Evolutionary conservation across 176 grass and related monocot genomes (phyloP), one percentile per base, ranked within the genome.

Genomic region (Cymbopogon citratus): DNA sequence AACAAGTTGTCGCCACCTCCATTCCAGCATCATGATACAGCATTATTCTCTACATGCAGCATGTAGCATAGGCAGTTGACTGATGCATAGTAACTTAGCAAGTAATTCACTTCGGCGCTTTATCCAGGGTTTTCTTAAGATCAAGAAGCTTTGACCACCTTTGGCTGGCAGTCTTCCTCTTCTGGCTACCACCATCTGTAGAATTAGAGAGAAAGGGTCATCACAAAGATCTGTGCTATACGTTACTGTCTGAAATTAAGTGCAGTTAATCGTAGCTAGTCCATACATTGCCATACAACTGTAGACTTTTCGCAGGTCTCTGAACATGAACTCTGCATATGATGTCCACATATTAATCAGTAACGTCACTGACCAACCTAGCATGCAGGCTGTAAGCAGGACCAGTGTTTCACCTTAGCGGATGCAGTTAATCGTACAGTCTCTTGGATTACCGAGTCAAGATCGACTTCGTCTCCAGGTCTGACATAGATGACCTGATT

Each of bases 401-500:
- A 25, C 39, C 38, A 10, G 18, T 36, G 21, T 40, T 35, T 73
- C 24, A 97, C 94, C 91, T 94, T 91, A 36, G 87, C 66, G 21
- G 91, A 92, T 13, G 89, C 87, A 16, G 89, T 76, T 23, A 97
- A 65, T 28, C 85, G 62, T 84, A 97, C 85, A 0, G 85, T 97
- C 34, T 97, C 94, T 66, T 94, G 82, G 87, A 97, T 85, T 81
- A 93, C 51, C 1, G 91, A 90, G 73, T 97, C 89, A 39, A 97
- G 83, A 43, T 91, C 85, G 31, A 90, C 80, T 35, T 94, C 89
- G 46, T 77, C 89, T 18, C 94, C 94, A 25, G 91, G 90, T 65
- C 89, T 94, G 13, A 97, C 87, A 44, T 94, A 94, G 73, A 97
- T 86, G 65, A 97, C 91, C 91, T 97, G 48, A 45, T 84, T 76